A percentile compares a stretch with the other conserved stretches of the same genome.
Conservation (phyloP, 352 stramenopile genomes). For the Pythium dissimile region DNA sequence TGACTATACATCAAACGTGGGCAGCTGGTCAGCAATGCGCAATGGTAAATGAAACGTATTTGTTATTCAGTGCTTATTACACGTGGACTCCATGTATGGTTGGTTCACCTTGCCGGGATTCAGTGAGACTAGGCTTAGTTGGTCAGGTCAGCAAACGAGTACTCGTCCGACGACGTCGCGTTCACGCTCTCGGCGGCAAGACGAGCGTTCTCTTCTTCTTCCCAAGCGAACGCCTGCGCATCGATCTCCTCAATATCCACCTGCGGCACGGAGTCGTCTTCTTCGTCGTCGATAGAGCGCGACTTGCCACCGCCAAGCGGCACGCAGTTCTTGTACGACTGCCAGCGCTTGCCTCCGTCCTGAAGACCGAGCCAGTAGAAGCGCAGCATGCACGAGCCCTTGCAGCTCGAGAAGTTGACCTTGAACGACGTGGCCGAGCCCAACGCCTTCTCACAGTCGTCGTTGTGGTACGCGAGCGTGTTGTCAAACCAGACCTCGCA, state of each 20-base stretch:
- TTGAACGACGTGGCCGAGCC: neutral
- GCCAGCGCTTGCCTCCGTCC: neutral
- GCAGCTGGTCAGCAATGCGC: too few species aligned
- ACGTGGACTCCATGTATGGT: too few species aligned
- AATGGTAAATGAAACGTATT: too few species aligned
- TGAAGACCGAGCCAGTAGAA: slow-evolving; percentile 23
- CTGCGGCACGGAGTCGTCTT: neutral
- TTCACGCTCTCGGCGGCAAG: neutral
- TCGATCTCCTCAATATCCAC: neutral
- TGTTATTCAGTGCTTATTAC: too few species aligned
- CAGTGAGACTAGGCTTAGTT: too few species aligned
- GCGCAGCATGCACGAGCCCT: slow-evolving; percentile 3
- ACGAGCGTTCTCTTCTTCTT: neutral
- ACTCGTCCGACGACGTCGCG: neutral
- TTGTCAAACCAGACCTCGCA: slow-evolving; percentile 14
- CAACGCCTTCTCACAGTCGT: slow-evolving; percentile 13
- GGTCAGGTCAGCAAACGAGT: neutral
- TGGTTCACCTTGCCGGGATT: too few species aligned
- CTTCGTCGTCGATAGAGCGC: neutral
- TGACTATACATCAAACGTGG: too few species aligned
- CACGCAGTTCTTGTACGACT: slow-evolving; percentile 6
- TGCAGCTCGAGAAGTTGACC: slow-evolving; percentile 15
- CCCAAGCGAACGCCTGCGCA: neutral
- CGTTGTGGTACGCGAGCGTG: slow-evolving; percentile 10
- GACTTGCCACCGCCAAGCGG: neutral